Conservation (phyloP, 2,329 filamentous ascomycete species). For the Rutstroemia sp. region DNA sequence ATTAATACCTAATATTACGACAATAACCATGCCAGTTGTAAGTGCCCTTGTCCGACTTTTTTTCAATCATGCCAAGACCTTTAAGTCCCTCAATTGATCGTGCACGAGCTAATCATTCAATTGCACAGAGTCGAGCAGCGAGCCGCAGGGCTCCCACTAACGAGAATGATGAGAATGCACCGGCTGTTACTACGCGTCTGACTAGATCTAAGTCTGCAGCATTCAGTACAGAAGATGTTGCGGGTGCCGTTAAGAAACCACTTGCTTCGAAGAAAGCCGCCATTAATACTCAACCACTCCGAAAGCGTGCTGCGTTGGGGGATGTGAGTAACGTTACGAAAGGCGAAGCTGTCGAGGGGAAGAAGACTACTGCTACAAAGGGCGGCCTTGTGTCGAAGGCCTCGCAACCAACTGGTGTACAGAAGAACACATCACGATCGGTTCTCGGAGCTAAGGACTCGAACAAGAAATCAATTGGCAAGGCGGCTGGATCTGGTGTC, state of each 20-base stretch:
- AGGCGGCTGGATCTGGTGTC: conserved; percentile 67
- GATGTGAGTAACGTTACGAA: conserved; percentile 96
- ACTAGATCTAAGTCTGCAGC: conserved; percentile 89
- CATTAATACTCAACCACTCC: conserved; percentile 43
- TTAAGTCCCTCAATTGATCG: not conserved
- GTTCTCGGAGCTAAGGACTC: conserved; percentile 58
- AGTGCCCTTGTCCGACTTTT: conserved; percentile 29
- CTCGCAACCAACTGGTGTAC: conserved; percentile 71
- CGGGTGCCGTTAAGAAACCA: conserved; percentile 48
- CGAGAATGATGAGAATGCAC: conserved; percentile 89
- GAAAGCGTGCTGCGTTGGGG: conserved; percentile 78
- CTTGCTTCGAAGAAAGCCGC: conserved; percentile 65
- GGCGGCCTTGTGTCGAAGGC: conserved; percentile 70
- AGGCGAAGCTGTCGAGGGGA: conserved; percentile 58
- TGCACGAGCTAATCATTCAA: conserved; percentile 31
- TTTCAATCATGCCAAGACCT: not conserved
- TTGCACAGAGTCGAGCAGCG: conserved; percentile 52
- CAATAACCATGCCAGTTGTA: conserved; percentile 46
- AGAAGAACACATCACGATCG: conserved; percentile 59
- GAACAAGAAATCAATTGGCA: conserved; percentile 60
- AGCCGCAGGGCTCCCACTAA: conserved; percentile 73
- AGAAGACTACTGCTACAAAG: conserved; percentile 66
- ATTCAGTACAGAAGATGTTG: conserved; percentile 50
- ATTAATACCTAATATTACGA: conserved; percentile 30
- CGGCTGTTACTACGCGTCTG: conserved; percentile 63